Base-by-base conservation (phyloP, 257 asterid species). In the Solanum peruvianum region DNA sequence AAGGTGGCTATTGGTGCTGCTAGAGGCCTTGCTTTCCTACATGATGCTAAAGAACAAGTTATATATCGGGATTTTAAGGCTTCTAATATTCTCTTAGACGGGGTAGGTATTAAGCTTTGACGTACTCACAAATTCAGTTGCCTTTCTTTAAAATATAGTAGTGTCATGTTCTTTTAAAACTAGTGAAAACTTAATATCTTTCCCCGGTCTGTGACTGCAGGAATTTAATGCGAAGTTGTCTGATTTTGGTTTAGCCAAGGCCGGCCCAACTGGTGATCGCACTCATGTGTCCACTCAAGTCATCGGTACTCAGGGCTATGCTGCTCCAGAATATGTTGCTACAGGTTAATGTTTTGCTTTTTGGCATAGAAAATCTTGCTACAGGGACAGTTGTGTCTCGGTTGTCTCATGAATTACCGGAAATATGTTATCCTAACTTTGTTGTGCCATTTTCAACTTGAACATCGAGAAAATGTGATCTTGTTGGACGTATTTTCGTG, bases 261-360 rank as follows among this genome's bases (percentile, higher is more conserved):
- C 96, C 0, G 98, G 98, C 47, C 99, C 99, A 7, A 95, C 96
- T 23, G 99, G 98, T 85, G 98, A 96, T 88, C 92, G 94, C 82
- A 95, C 99, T 12, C 98, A 96, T 21, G 98, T 94, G 12, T 96
- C 99, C 70, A 95, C 98, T 69, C 98, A 93, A 91, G 97, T 96
- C 80, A 94, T 96, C 91, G 98, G 98, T 21, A 95, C 98, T 12
- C 96, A 93, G 4, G 99, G 98, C 45, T 96, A 96, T 90, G 98
- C 98, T 66, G 99, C 99, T 3, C 99, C 98, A 18, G 99, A 96
- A 88, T 96, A 96, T 71, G 98, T 96, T 3, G 96, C 98, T 87
- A 95, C 98, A 91, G 99, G 98, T 96, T 37, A 62, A 76, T 88
- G 37, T 60, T 69, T 85, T 47, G 11, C 85, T 15, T 27, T 16